Conservation (phyloP, 148 eudicot species). For the Camellia japonica region DNA sequence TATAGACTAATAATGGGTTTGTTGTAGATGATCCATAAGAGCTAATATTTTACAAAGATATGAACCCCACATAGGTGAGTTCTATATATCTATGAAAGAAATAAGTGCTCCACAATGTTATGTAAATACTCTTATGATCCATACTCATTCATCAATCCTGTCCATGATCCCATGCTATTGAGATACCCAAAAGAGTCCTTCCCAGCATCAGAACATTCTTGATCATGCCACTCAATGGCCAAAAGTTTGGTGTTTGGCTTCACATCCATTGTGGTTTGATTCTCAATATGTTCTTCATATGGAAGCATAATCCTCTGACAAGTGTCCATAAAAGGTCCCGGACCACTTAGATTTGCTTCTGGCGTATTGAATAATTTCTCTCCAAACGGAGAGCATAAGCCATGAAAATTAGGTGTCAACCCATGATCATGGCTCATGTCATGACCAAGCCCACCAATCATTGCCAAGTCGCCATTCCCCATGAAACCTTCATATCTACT, state of each 20-base stretch:
- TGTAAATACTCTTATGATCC: no score
- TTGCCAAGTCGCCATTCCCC: slow-evolving; percentile 35
- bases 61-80: no score
- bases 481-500: slow-evolving; percentile 49
- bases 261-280: slow-evolving; percentile 40
- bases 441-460: slow-evolving; percentile 29
- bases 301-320: slow-evolving; percentile 29
- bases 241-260: slow-evolving; percentile 76
- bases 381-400: slow-evolving; percentile 31
- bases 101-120: no score
- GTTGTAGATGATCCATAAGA: slow-evolving; percentile 22
- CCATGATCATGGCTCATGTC: slow-evolving; percentile 17
- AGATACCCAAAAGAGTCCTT: slow-evolving; percentile 22
- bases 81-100: no score
- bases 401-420: slow-evolving; percentile 17
- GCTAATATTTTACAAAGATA: no score
- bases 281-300: slow-evolving; percentile 16
- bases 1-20: no score
- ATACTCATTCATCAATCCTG: slow-evolving; percentile 37
- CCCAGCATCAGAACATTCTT: slow-evolving; percentile 35
- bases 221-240: slow-evolving; percentile 81
- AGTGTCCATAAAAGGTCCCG: no score
- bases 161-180: slow-evolving; percentile 54
- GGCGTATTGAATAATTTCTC: not conserved
- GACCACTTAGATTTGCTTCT: no score